Evolutionary conservation across 2,329 filamentous ascomycete species (phyloP).

Genomic region (Botryosphaeria dothidea): DNA sequence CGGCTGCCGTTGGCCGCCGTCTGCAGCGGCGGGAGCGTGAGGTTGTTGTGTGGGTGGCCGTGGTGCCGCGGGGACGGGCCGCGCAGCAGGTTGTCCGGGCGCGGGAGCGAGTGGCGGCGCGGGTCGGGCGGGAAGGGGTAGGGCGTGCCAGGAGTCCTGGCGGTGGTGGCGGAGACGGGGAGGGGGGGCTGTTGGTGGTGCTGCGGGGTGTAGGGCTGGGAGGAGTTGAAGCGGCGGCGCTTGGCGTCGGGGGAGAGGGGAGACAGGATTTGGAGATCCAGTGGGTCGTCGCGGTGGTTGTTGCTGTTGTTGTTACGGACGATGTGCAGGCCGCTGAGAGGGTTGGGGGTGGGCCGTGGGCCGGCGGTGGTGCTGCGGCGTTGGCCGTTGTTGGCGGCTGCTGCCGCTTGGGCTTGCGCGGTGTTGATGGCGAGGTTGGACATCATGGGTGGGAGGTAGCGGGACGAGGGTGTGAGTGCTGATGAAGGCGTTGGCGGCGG

Average conservation of each 20-base stretch:
- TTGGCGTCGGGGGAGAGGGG: slow-evolving; percentile 37
- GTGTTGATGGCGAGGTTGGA: slow-evolving; percentile 44
- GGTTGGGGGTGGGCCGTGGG: neutral
- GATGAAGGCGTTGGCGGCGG: slow-evolving; percentile 39
- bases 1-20: neutral
- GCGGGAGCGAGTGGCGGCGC: slow-evolving; percentile 36
- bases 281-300: slow-evolving; percentile 5
- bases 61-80: slow-evolving; percentile 38
- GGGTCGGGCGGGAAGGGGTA: slow-evolving; percentile 34
- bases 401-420: slow-evolving; percentile 27
- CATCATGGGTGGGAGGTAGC: slow-evolving; percentile 36
- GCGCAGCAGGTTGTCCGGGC: slow-evolving; percentile 26
- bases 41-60: slow-evolving; percentile 39
- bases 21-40: slow-evolving; percentile 57
- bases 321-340: slow-evolving; percentile 28
- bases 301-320: slow-evolving; percentile 18
- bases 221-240: slow-evolving; percentile 33
- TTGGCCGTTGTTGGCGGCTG: neutral
- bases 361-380: neutral
- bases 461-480: slow-evolving; percentile 33
- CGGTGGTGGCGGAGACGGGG: slow-evolving; percentile 49
- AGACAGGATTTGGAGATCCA: neutral
- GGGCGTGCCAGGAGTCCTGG: slow-evolving; percentile 60
- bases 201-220: slow-evolving; percentile 53
- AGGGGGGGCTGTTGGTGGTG: slow-evolving; percentile 54